Conservation (phyloP, 2,329 filamentous ascomycete genomes). For the Diplodia mutila region DNA sequence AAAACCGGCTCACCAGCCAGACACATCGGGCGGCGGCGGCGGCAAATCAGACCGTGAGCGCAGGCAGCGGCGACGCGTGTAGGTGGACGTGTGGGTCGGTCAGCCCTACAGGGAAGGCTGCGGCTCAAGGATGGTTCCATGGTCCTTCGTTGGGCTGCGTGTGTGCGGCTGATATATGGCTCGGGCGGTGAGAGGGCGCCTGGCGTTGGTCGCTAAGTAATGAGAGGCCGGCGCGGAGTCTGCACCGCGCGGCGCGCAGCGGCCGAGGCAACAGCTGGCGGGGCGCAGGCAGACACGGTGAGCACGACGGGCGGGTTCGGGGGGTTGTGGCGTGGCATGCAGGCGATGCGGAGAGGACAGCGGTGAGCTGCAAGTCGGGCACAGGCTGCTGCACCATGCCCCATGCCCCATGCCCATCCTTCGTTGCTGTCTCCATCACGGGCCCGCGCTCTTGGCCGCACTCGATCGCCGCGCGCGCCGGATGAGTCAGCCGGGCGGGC, state of each 20-base stretch:
- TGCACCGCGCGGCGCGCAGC: background rate
- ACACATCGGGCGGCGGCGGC: background rate
- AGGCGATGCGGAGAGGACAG: background rate
- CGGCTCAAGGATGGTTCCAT: constrained; percentile 17
- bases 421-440: constrained; percentile 5
- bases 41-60: background rate
- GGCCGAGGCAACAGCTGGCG: background rate
- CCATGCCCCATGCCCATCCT: background rate
- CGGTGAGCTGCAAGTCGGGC: constrained; percentile 19
- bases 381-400: background rate
- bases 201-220: background rate
- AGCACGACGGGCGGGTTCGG: background rate
- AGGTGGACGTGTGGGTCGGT: background rate
- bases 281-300: background rate
- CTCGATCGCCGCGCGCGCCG: background rate
- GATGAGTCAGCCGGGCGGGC: constrained; percentile 16
- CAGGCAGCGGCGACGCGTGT: background rate
- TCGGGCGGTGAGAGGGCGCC: background rate
- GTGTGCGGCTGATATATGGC: constrained; percentile 9
- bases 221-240: background rate
- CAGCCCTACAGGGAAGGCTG: constrained; percentile 18
- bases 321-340: background rate
- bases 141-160: background rate
- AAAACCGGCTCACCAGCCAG: background rate
- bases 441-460: background rate